These are phyloP conservation scores for Cymbopogon citratus DNA, from an alignment of 176 grass and related monocot species.

Conservation along the genomic window DNA sequence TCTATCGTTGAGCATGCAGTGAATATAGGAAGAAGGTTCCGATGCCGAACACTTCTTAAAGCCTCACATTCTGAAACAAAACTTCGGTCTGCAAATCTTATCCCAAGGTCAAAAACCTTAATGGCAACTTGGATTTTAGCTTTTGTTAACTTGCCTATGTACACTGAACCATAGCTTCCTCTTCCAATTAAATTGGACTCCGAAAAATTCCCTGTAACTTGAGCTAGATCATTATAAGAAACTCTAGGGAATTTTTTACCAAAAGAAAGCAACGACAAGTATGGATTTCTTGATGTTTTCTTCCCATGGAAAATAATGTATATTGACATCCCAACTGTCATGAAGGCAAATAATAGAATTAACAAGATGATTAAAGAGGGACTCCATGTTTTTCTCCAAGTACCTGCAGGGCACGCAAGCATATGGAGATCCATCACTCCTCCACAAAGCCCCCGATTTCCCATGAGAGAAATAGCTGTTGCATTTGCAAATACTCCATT, in stretches of 20 bases:
- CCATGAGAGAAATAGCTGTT: too few species aligned
- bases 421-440: background rate
- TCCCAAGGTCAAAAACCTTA: conserved; percentile 40
- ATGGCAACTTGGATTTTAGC: conserved; percentile 14
- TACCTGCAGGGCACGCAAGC: background rate
- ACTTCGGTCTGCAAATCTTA: conserved; percentile 11
- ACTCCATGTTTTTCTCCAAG: background rate
- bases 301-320: background rate
- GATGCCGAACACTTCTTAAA: conserved; percentile 35
- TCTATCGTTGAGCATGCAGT: conserved; percentile 36
- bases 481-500: too few species aligned
- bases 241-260: conserved; percentile 7
- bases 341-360: background rate
- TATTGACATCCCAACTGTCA: background rate
- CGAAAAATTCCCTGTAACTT: conserved; percentile 33
- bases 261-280: background rate
- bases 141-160: background rate
- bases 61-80: conserved; percentile 45
- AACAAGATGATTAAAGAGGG: background rate
- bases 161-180: conserved; percentile 39
- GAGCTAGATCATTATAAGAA: conserved; percentile 22
- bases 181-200: conserved; percentile 27
- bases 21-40: conserved; percentile 42
- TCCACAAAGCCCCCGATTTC: background rate
- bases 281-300: background rate